Evolutionary conservation across 768 basidiomycete genomes (phyloP).

Genomic region (Mycena metata): DNA sequence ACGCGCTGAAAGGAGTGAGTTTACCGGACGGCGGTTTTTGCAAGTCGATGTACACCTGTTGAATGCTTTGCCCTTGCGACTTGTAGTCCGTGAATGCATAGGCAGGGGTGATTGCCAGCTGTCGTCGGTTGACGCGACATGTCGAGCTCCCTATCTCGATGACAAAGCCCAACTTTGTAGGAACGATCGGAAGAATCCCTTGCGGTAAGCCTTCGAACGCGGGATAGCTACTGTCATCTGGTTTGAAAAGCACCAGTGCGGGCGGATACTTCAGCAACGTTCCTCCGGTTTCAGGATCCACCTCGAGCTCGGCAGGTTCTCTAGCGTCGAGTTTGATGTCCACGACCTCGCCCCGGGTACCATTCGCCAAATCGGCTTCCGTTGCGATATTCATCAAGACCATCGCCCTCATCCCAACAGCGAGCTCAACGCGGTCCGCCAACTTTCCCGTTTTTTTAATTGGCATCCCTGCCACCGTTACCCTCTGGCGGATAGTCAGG

Average conservation of each 20-base stretch:
- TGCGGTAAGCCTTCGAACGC: slow-evolving; percentile 44
- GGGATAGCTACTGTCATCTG: slow-evolving; percentile 35
- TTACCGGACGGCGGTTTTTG: neutral
- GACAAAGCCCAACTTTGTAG: slow-evolving; percentile 23
- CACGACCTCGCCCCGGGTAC: slow-evolving; percentile 50
- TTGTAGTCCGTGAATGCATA: slow-evolving; percentile 58
- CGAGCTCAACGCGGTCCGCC: slow-evolving; percentile 42
- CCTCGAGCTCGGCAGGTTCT: slow-evolving; percentile 37
- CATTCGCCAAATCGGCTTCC: slow-evolving; percentile 48
- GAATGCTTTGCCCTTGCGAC: neutral
- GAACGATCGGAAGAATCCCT: slow-evolving; percentile 45
- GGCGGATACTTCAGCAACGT: slow-evolving; percentile 50
- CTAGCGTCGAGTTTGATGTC: slow-evolving; percentile 50
- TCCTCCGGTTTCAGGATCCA: slow-evolving; percentile 19
- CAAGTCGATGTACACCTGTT: neutral
- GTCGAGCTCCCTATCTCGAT: neutral
- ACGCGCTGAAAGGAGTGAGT: neutral
- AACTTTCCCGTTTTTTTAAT: slow-evolving; percentile 39
- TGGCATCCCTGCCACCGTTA: slow-evolving; percentile 21
- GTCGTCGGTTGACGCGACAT: slow-evolving; percentile 39
- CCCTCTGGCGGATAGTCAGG: neutral
- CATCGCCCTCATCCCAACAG: slow-evolving; percentile 56
- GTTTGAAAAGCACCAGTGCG: slow-evolving; percentile 49
- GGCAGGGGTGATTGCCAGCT: slow-evolving; percentile 49
- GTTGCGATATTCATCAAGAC: slow-evolving; percentile 49